Evolutionary conservation across 2,329 filamentous ascomycete genomes (phyloP), one percentile per base, ranked within the genome.

Genomic region (Diplodia intermedia): DNA sequence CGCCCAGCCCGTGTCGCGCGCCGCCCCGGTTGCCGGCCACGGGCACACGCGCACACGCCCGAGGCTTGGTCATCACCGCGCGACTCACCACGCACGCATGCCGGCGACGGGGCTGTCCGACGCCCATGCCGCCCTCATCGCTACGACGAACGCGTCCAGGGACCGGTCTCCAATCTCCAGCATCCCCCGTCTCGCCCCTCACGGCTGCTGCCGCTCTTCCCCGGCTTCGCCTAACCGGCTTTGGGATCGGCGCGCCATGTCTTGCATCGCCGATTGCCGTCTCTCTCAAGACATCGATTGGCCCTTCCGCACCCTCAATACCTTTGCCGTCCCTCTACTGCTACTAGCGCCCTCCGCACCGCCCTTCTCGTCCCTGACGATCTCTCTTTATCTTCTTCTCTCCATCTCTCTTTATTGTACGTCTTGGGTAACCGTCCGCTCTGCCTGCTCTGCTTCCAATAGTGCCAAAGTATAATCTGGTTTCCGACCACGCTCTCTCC

Each of bases 121-220:
- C 53, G 53, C 12, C 53, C 29, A 18, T n/a, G 20, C 7, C 53
- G 14, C 23, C 15, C 12, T 26, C 50, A 52, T 23, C 50, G 6
- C 50, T 31, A 14, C 50, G 12, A 12, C 11, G 12, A 26, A 26
- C 23, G 2, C 23, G 23, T 26, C 23, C 23, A 26, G 23, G 23
- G 23, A 26, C 23, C 23, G 2, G 23, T 26, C 23, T 26, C 33
- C 9, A 33, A 33, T 33, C 31, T 33, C 31, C 31, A 33, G 5
- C 31, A 33, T 33, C 31, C 31, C 31, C 31, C 31, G 8, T 33
- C 31, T 33, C 31, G 7, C 18, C 36, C 38, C 31, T 33, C 38
- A 43, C 56, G 56, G 56, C 56, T 49, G 47, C 56, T 61, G 56
- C 38, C 56, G 56, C 56, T 20, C 38, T 38, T 20, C 29, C 52